phyloP scores from a whole-genome alignment of 2,329 filamentous ascomycete species.

The Pseudopyrenochaeta lycopersici region DNA sequence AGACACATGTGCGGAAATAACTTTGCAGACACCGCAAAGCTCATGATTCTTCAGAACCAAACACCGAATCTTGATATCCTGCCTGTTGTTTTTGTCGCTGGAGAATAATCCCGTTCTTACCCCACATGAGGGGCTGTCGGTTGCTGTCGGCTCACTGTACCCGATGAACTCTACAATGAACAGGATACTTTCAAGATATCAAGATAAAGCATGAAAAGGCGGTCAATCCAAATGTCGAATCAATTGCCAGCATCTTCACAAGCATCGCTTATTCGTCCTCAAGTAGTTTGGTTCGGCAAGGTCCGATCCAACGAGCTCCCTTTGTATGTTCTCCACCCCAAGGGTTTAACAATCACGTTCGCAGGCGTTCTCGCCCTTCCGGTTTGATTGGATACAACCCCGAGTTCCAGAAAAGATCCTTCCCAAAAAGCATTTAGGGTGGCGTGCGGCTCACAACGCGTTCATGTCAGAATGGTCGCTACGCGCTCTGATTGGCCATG shows the following conservation, averaged over 20 bases:
- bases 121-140: background rate
- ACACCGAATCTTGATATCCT: too few relatives aligned
- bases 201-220: background rate
- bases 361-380: slow-evolving; percentile 4
- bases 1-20: too few relatives aligned
- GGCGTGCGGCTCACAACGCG: slow-evolving; percentile 18
- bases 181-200: background rate
- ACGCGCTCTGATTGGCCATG: slow-evolving; percentile 18
- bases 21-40: too few relatives aligned
- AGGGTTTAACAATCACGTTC: background rate
- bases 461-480: background rate
- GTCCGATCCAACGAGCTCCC: slow-evolving; percentile 21
- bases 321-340: background rate
- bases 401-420: slow-evolving; percentile 10
- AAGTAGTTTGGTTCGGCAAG: slow-evolving; percentile 12
- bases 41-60: too few relatives aligned
- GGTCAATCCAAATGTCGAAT: background rate
- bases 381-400: slow-evolving; percentile 1
- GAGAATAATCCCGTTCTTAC: too few relatives aligned
- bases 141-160: background rate
- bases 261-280: background rate
- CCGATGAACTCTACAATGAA: background rate
- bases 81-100: too few relatives aligned
- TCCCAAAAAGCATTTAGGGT: slow-evolving; percentile 9
- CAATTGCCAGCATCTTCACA: background rate